These are phyloP conservation scores for Podospora comata DNA, from an alignment of 495 filamentous ascomycete species.

Conservation along the genomic window DNA sequence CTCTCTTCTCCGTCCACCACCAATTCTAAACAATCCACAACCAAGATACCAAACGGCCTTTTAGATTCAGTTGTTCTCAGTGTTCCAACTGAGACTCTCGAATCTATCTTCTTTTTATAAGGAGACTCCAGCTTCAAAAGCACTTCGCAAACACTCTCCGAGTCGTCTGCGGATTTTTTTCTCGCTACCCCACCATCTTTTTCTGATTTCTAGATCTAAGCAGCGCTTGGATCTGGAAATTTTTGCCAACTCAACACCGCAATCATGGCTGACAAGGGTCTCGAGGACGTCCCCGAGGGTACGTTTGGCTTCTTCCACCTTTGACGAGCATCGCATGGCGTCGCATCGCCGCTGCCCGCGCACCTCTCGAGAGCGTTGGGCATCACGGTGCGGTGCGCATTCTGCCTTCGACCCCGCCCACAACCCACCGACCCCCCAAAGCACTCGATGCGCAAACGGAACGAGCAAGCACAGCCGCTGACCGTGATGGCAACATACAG, in stretches of 20 bases:
- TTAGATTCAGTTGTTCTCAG: conserved; percentile 47
- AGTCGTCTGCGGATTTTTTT: conserved; percentile 43
- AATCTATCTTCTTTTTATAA: conserved; percentile 42
- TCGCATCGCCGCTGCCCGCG: conserved; percentile 1
- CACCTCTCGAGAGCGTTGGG: conserved; percentile 2
- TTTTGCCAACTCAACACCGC: conserved; percentile 52
- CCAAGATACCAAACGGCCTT: conserved; percentile 29
- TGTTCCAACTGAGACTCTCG: conserved; percentile 35
- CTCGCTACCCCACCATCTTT: conserved; percentile 44
- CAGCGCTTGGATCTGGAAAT: conserved; percentile 69
- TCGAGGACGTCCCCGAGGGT: conserved; percentile 94
- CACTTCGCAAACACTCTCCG: conserved; percentile 34
- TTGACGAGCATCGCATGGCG: not conserved
- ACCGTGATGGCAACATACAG: conserved; percentile 46
- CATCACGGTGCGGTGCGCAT: not conserved
- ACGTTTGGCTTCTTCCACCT: conserved; percentile 37
- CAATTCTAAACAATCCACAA: conserved; percentile 25
- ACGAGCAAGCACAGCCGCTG: conserved; percentile 15
- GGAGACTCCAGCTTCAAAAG: conserved; percentile 39
- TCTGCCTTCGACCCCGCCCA: conserved; percentile 1
- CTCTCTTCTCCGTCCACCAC: conserved; percentile 34
- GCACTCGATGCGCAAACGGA: conserved; percentile 1
- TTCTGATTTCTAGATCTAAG: conserved; percentile 53
- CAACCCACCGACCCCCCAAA: conserved; percentile 2
- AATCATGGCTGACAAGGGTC: conserved; percentile 98